These are phyloP conservation scores for Nectriaceae sp. DNA, from an alignment of 2,329 filamentous ascomycete species.

Conservation along the genomic window DNA sequence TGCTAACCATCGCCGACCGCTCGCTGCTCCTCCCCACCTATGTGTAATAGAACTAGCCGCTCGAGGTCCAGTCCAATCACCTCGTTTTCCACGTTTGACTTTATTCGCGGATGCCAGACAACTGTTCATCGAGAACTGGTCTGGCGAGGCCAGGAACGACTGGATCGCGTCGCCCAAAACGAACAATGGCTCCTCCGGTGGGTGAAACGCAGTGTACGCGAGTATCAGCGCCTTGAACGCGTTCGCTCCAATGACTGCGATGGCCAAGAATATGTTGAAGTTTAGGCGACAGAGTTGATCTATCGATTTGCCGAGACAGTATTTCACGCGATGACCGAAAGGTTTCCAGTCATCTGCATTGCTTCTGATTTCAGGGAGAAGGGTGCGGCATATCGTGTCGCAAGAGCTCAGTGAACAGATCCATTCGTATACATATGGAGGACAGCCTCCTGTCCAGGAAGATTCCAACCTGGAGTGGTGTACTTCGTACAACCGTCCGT, in stretches of 20 bases:
- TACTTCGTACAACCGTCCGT: neutral
- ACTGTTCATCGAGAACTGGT: slow-evolving; percentile 2
- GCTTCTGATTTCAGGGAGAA: too few species aligned
- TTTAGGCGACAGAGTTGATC: slow-evolving; percentile 4
- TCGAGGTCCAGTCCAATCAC: too few species aligned
- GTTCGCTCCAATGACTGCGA: slow-evolving; percentile 4
- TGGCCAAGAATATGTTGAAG: slow-evolving; percentile 2
- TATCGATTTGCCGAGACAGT: slow-evolving; percentile 8
- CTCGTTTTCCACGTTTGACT: too few species aligned
- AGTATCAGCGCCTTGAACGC: slow-evolving; percentile 5
- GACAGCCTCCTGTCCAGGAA: too few species aligned
- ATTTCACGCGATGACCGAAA: neutral
- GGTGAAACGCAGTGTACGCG: slow-evolving; percentile 1
- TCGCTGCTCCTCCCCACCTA: too few species aligned
- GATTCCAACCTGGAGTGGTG: too few species aligned
- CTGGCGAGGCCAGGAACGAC: slow-evolving; percentile 3
- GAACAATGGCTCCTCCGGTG: slow-evolving; percentile 6
- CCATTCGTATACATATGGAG: too few species aligned
- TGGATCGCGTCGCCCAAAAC: slow-evolving; percentile 12
- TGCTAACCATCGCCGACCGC: too few species aligned
- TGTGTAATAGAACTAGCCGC: too few species aligned
- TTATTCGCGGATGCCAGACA: slow-evolving; percentile 5
- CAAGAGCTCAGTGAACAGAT: too few species aligned
- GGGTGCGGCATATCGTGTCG: too few species aligned
- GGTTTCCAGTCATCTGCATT: slow-evolving; percentile 6